These are phyloP conservation scores for Acmispon strigosus DNA, from an alignment of 306 rosid genomes.

Conservation along the genomic window DNA sequence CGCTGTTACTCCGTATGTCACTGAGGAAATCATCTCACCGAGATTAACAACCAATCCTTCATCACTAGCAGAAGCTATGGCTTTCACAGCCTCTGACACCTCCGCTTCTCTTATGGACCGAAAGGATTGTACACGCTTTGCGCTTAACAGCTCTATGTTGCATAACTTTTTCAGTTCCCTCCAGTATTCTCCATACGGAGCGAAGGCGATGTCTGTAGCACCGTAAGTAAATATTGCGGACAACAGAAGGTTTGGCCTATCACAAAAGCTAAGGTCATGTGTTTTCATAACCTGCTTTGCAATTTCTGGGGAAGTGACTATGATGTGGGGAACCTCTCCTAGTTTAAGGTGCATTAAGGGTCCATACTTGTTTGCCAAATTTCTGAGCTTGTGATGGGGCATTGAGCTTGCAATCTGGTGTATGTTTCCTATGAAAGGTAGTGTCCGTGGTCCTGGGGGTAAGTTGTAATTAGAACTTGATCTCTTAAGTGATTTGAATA, in stretches of 20 bases:
- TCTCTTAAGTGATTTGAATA: neutral
- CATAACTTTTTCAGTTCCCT: slow-evolving; percentile 24
- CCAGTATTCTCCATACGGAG: slow-evolving; percentile 16
- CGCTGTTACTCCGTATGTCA: too few relatives aligned
- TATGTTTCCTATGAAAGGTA: slow-evolving; percentile 8
- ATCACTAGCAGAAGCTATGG: too few relatives aligned
- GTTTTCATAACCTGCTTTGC: neutral
- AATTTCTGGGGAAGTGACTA: neutral
- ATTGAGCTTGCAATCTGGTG: neutral
- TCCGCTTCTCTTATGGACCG: slow-evolving; percentile 21
- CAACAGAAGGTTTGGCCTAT: neutral
- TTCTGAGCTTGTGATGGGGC: neutral
- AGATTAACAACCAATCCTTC: too few relatives aligned
- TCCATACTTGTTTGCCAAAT: neutral
- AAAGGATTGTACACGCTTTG: slow-evolving; percentile 22
- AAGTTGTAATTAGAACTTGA: neutral
- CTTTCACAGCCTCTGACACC: neutral
- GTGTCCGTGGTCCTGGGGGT: slow-evolving; percentile 13
- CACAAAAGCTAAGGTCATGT: neutral
- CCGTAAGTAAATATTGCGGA: neutral
- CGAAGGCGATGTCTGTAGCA: neutral
- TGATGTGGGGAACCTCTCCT: slow-evolving; percentile 5
- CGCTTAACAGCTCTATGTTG: slow-evolving; percentile 10
- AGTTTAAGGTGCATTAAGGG: slow-evolving; percentile 16
- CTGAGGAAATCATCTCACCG: too few relatives aligned